phyloP scores from a whole-genome alignment of 2,329 filamentous ascomycete species.

The Blastomyces silverae region DNA sequence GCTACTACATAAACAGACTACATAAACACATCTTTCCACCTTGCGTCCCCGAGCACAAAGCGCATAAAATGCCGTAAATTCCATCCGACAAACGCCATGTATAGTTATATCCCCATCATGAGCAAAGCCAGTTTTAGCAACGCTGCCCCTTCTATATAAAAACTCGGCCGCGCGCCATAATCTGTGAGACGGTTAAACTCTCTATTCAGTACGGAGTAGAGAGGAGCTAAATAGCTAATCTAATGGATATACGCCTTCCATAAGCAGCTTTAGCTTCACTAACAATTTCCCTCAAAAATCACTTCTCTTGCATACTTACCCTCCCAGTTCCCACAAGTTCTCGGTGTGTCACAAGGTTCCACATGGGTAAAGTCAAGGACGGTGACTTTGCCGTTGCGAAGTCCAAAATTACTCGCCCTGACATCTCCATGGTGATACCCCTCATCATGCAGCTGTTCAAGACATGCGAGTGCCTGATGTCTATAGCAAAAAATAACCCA shows the following conservation, averaged over 20 bases:
- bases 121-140: too few relatives aligned
- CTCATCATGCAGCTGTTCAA: slow-evolving; percentile 3
- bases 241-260: too few relatives aligned
- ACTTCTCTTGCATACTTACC: not conserved
- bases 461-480: not conserved
- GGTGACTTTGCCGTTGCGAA: not conserved
- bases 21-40: too few relatives aligned
- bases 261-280: not conserved
- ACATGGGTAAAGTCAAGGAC: not conserved
- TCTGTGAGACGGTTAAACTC: too few relatives aligned
- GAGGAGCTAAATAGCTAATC: too few relatives aligned
- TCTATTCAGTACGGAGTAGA: too few relatives aligned
- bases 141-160: too few relatives aligned
- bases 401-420: slow-evolving; percentile 7
- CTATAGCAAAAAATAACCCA: too few relatives aligned
- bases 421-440: not conserved
- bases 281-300: not conserved
- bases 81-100: not conserved
- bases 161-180: too few relatives aligned
- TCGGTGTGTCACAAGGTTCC: not conserved
- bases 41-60: too few relatives aligned
- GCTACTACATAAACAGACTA: too few relatives aligned
- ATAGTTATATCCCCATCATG: not conserved
- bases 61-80: not conserved
- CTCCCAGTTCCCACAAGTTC: slow-evolving; percentile 1